phyloP scores from a whole-genome alignment of 2,329 filamentous ascomycete genomes.

The Epichloe brachyelytri region DNA sequence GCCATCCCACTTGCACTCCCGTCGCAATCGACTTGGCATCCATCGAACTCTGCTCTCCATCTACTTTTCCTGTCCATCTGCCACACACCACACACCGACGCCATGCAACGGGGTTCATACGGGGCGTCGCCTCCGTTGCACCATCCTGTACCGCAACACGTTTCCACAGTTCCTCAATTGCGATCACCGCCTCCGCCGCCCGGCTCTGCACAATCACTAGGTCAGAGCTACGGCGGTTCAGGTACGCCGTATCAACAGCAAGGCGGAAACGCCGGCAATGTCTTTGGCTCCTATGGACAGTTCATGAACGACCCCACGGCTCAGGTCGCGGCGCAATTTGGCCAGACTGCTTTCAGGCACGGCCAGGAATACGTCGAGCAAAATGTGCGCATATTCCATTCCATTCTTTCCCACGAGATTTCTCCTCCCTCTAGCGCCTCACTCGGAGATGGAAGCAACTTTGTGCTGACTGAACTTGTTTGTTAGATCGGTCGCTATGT shows the following conservation, averaged over 20 bases:
- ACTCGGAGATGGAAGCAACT: not conserved
- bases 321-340: slow-evolving; percentile 89
- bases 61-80: too few species aligned
- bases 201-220: slow-evolving; percentile 53
- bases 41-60: not conserved
- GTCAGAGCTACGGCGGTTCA: slow-evolving; percentile 42
- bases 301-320: slow-evolving; percentile 95
- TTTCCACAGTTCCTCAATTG: slow-evolving; percentile 93
- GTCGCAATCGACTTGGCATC: too few species aligned
- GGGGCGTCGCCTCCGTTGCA: slow-evolving; percentile 86
- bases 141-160: slow-evolving; percentile 95
- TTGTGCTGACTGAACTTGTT: slow-evolving; percentile 7
- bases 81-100: not conserved
- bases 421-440: too few species aligned
- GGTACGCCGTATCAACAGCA: slow-evolving; percentile 62
- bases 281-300: slow-evolving; percentile 66
- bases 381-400: slow-evolving; percentile 50
- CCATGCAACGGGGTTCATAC: slow-evolving; percentile 80
- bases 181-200: slow-evolving; percentile 81
- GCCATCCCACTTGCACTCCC: too few species aligned
- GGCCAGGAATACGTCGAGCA: slow-evolving; percentile 92
- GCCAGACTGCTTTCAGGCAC: slow-evolving; percentile 79
- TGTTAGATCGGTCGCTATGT: slow-evolving; percentile 56
- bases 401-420: not conserved
- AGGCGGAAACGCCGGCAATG: slow-evolving; percentile 36